Base-by-base conservation (phyloP, 2,329 filamentous ascomycete genomes). In the Aspergillus ruber region DNA sequence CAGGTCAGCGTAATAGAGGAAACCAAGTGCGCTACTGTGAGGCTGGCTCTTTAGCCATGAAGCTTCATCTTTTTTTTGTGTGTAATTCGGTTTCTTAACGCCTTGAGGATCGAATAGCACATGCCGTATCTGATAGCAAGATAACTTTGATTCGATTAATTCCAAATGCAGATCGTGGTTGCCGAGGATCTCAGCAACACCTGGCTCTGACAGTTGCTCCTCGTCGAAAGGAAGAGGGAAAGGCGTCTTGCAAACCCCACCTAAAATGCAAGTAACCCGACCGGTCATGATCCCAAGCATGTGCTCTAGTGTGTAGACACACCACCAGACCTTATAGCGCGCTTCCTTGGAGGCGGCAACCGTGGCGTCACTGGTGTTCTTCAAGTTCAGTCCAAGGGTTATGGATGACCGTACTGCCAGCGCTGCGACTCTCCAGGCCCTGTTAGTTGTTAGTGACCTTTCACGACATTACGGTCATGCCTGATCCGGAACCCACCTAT, bases 321-420 rank as follows among this genome's bases (percentile, higher is more conserved):
- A 70, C 67, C 70, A 74, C 72, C 72, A 74, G 4, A 73, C 66
- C 42, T 67, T 63, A 48, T 72, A 72, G 13, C 71, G 69, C 42
- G 67, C 64, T 54, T 73, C 70, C 50, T 72, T 73, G 20, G 69
- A 65, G n/a, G 64, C 54, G 48, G 65, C 60, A 0, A 66, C 56
- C 1, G 70, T 67, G 3, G 57, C 56, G 23, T 59, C 55, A 40
- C 67, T 72, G 17, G 63, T 65, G 46, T 67, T 74, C 44, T 66
- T 70, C 61, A 74, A 65, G 46, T 74, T 73, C 40, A 74, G 61
- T 2, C 71, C 72, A 23, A 74, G 57, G 12, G 70, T 62, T 41
- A 70, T 65, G 4, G 69, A 68, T 35, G 66, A 70, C 32, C 72
- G 69, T 23, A 74, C 58, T 12, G 71, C 72, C 45, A 73, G 47